A percentile compares a stretch with the other conserved stretches of the same genome.
These are phyloP conservation scores for Penicillium diatomitis DNA, from an alignment of 495 filamentous ascomycete species.

Conservation along the genomic window DNA sequence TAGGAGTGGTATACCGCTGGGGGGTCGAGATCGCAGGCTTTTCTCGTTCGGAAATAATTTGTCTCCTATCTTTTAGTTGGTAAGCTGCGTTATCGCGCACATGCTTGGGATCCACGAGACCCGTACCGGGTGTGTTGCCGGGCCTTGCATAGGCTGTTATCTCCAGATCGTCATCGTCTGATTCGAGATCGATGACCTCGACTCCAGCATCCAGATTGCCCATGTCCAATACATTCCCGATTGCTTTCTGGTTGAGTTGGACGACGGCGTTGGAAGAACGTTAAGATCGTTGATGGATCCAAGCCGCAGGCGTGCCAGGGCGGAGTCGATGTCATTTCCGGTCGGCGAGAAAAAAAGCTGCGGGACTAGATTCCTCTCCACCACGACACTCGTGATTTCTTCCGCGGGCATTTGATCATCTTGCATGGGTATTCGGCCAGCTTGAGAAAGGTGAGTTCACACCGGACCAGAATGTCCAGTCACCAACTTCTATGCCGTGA, in stretches of 20 bases:
- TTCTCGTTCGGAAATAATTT: not conserved
- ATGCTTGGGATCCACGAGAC: not conserved
- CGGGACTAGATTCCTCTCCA: conserved; percentile 2
- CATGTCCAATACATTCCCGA: conserved; percentile 12
- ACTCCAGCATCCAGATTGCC: not conserved
- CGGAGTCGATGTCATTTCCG: conserved; percentile 18
- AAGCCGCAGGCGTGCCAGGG: not conserved
- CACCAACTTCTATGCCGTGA: no score
- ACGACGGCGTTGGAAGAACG: not conserved
- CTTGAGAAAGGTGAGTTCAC: not conserved
- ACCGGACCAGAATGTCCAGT: not conserved
- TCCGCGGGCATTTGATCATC: not conserved
- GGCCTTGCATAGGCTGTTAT: conserved; percentile 14
- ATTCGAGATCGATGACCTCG: conserved; percentile 23
- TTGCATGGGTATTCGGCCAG: not conserved
- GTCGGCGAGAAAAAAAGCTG: conserved; percentile 15
- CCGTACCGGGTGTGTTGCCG: conserved; percentile 7
- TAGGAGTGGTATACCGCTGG: not conserved
- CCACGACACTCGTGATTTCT: not conserved
- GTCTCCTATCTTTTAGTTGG: conserved; percentile 1
- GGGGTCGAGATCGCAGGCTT: not conserved
- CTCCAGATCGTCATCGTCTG: conserved; percentile 36
- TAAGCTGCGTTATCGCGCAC: conserved; percentile 11
- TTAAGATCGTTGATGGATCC: not conserved
- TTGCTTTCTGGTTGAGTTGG: not conserved